Conservation (phyloP, 257 asterid genomes). For the Ligustrum vulgare region DNA sequence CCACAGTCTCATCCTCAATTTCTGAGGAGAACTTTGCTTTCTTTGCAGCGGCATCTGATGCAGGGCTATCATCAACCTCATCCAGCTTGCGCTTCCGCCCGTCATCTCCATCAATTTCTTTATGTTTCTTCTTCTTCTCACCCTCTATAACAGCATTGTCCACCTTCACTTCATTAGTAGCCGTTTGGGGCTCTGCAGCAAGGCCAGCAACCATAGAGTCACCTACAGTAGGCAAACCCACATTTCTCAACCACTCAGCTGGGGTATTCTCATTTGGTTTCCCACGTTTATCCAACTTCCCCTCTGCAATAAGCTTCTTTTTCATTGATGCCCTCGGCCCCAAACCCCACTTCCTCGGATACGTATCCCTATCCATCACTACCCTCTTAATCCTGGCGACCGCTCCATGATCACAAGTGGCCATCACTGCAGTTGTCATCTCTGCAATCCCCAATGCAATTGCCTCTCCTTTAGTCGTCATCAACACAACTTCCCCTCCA, state of each 20-base stretch:
- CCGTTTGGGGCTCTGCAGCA: conserved; percentile 22
- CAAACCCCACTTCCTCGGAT: conserved; percentile 97
- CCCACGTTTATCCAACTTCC: conserved; percentile 87
- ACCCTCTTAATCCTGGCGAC: too few relatives aligned
- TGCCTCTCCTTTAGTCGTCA: conserved; percentile 95
- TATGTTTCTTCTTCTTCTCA: too few relatives aligned
- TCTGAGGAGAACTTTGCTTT: too few relatives aligned
- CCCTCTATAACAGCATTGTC: too few relatives aligned
- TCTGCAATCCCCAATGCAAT: conserved; percentile 87
- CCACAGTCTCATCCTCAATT: background rate
- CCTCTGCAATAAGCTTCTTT: conserved; percentile 82
- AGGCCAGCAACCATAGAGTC: conserved; percentile 66
- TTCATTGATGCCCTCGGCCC: conserved; percentile 92
- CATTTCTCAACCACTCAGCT: conserved; percentile 76
- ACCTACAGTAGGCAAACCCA: conserved; percentile 72
- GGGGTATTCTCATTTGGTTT: conserved; percentile 71
- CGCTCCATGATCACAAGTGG: conserved; percentile 47
- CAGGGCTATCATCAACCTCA: too few relatives aligned
- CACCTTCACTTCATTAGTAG: too few relatives aligned
- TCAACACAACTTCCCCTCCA: conserved; percentile 83
- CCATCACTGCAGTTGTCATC: conserved; percentile 95
- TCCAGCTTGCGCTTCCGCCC: too few relatives aligned
- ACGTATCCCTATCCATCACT: conserved; percentile 32
- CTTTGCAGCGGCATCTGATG: too few relatives aligned
- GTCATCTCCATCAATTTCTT: too few relatives aligned